Evolutionary conservation across 2,329 filamentous ascomycete species (phyloP), one percentile per base, ranked within the genome.

Genomic region (Xylariaceae sp.): DNA sequence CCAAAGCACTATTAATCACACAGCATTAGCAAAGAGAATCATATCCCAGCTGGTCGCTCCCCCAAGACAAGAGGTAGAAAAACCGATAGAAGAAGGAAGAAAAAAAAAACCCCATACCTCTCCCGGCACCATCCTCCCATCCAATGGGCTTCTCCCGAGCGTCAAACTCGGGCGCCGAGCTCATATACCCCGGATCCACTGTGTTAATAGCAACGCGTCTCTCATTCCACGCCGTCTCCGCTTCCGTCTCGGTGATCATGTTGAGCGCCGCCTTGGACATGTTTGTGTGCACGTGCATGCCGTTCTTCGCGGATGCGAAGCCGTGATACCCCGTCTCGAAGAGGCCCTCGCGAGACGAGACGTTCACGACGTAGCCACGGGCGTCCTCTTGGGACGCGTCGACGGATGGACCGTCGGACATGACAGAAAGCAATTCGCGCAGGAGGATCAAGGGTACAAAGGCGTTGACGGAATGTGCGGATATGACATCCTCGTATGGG

Each of bases 221-320:
- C 12, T 6, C 41, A 9, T 45, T 47, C 57, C 57, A 59, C 1
- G 51, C 43, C 19, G 43, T 19, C 0, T 35, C 47, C 1, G 57
- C 54, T 31, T 59, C 54, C 9, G 54, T 59, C 54, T 57, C 57
- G 26, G 54, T 54, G 39, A 57, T 57, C 54, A 59, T 57, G 31
- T 57, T 59, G 6, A 57, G 46, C 26, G 54, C 55, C 1, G 55
- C 51, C 31, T 59, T 55, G 8, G 57, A 55, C 57, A 57, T 57
- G 43, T 55, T 57, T 0, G 55, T 57, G 32, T 57, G 55, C 7
- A 59, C 51, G 27, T 59, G 48, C 26, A 35, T 34, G 27, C 54
- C 51, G 29, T 53, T 58, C 50, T 58, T 54, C 8, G 53, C 56
- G 1, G 44, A 37, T 6, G 12, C 19, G 0, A n/a, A 3, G 26